These are phyloP conservation scores for Arachis hypogaea DNA, from an alignment of 306 rosid genomes.

Conservation along the genomic window DNA sequence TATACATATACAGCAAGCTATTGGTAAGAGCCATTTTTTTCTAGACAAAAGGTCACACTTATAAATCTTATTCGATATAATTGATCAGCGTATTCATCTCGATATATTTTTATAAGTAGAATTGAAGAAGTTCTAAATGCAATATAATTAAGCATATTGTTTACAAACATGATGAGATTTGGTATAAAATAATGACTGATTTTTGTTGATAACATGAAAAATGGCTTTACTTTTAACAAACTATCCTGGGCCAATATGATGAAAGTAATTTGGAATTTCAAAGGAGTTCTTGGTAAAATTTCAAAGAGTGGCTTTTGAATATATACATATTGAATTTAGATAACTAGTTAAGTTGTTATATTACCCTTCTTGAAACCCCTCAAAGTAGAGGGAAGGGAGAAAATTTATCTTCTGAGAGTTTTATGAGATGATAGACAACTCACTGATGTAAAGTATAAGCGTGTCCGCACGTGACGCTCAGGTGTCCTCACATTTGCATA, in stretches of 20 bases:
- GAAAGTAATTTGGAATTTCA: background rate
- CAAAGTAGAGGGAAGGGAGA: background rate
- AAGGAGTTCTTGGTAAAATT: background rate
- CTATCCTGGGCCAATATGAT: conserved; percentile 26
- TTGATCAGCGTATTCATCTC: background rate
- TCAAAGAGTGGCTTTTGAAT: background rate
- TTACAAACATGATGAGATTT: background rate
- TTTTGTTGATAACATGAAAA: background rate
- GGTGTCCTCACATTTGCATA: conserved; percentile 98
- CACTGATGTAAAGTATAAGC: conserved; percentile 96
- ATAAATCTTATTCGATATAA: conserved; percentile 19
- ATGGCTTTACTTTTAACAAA: conserved; percentile 5
- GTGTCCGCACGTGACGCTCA: conserved; percentile 95
- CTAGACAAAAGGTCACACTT: background rate
- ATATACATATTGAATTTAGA: background rate
- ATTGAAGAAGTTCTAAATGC: conserved; percentile 22
- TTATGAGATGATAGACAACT: conserved; percentile 47
- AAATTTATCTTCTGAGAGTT: conserved; percentile 5
- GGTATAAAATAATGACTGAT: background rate
- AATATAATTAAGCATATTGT: conserved; percentile 19
- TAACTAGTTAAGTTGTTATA: conserved; percentile 1
- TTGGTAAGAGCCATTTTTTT: too few species aligned
- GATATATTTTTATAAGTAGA: conserved; percentile 8
- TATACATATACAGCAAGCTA: too few species aligned
- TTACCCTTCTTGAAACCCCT: background rate